Conservation (phyloP, 257 asterid genomes). For the Lycium ferocissimum region DNA sequence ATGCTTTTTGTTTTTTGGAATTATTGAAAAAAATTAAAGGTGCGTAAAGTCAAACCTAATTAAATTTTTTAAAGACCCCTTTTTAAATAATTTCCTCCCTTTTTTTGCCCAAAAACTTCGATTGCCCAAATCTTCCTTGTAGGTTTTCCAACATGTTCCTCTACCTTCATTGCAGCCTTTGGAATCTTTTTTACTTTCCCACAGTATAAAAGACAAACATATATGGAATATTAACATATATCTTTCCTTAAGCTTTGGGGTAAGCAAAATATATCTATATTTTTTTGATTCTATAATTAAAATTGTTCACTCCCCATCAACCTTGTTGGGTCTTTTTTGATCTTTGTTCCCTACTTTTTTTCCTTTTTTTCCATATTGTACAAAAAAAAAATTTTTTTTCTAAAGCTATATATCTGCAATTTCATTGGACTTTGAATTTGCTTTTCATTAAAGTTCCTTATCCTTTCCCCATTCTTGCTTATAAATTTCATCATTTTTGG, state of each 20-base stretch:
- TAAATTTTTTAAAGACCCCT: too few relatives aligned
- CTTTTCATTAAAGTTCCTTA: neutral
- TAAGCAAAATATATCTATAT: neutral
- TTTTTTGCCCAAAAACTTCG: too few relatives aligned
- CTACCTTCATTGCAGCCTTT: neutral
- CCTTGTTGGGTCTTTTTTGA: neutral
- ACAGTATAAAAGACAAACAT: neutral
- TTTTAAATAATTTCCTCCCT: too few relatives aligned
- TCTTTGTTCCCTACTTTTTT: neutral
- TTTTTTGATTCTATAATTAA: neutral
- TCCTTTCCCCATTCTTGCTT: neutral
- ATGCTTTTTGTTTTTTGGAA: too few relatives aligned
- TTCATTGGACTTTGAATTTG: neutral
- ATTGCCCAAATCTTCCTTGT: neutral
- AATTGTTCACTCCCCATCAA: neutral
- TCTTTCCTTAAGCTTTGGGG: neutral
- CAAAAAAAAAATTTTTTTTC: neutral
- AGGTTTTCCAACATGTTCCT: constrained; percentile 13
- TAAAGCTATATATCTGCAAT: neutral
- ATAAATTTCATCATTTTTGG: neutral
- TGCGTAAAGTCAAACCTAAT: too few relatives aligned
- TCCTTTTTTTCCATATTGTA: constrained; percentile 10
- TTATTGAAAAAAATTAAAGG: too few relatives aligned
- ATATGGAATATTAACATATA: neutral
- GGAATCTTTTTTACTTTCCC: neutral